Base-by-base conservation (phyloP, 2,329 filamentous ascomycete species). In the Xylaria sp. region DNA sequence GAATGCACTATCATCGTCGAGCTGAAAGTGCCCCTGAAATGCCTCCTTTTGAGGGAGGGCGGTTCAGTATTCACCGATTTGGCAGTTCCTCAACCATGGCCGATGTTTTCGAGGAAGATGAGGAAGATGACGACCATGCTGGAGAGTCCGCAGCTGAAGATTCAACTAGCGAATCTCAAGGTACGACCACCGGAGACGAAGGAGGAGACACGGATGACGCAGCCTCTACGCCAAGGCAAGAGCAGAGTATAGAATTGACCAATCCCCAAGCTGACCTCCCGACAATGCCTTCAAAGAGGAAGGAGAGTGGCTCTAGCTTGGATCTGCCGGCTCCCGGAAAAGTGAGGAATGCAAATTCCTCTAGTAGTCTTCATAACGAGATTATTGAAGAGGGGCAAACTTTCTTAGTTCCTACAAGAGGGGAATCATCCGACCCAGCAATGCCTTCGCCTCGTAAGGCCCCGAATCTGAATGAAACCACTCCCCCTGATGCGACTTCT, bases 21-120 rank as follows among this genome's bases (percentile, higher is more conserved):
- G 89, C 92, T 1, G 92, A 95, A 76, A 95, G 92, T 76, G 92
- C 93, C 1, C 93, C 93, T 3, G 92, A 93, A 74, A 87, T 94
- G 79, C 89, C 88, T 12, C 90, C 92, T 0, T 95, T 95, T 74
- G 92, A 94, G 64, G 81, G 82, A 68, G 83, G 82, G 48, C 81
- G 85, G 27, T 82, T 86, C n/a, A 84, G 84, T 32, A 86, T 90
- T 61, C 85, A 87, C 66, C 85, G 88, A 17, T 89, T 90, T 60
- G 86, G 86, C 47, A 91, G 89, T 77, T 88, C 87, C 72, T 89
- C 90, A 0, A 90, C 90, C 0, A 94, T 96, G 92, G 92, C 90
- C 0, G 93, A 95, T 76, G 93, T 96, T 0, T 96, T 95, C 71
- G 93, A 96, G 76, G 93, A 95, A 74, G 92, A 94, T 32, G 92